These are phyloP conservation scores for Trichoderma sp. DNA, from an alignment of 2,329 filamentous ascomycete genomes.

Conservation along the genomic window DNA sequence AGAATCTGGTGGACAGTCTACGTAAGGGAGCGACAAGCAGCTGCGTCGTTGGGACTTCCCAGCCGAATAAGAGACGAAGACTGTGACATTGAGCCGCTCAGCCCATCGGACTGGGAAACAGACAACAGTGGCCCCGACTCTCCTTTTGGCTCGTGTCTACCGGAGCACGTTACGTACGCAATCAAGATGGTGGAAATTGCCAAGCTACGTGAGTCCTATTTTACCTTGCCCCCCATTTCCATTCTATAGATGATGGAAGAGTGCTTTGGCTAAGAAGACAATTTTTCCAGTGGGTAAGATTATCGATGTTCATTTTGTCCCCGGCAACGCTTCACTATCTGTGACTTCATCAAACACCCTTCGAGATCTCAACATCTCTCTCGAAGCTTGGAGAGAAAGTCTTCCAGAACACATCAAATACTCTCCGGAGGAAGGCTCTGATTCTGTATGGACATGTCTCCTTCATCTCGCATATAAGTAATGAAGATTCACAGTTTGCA, in stretches of 20 bases:
- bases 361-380: constrained; percentile 33
- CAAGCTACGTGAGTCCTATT: constrained; percentile 34
- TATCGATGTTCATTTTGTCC: constrained; percentile 42
- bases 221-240: not conserved
- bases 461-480: constrained; percentile 44
- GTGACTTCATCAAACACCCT: not conserved
- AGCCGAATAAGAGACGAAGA: constrained; percentile 44
- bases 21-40: constrained; percentile 44
- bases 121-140: constrained; percentile 29
- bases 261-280: not conserved
- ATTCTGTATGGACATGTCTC: constrained; percentile 41
- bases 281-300: constrained; percentile 36
- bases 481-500: not conserved
- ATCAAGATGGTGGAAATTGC: constrained; percentile 45
- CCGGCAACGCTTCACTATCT: constrained; percentile 35
- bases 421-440: constrained; percentile 37
- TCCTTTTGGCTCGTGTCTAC: constrained; percentile 35
- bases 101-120: constrained; percentile 36
- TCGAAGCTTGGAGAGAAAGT: constrained; percentile 41
- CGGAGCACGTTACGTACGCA: constrained; percentile 40
- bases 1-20: constrained; percentile 59
- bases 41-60: constrained; percentile 40
- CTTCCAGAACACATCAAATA: constrained; percentile 37
- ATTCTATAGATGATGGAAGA: not conserved
- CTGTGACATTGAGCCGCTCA: constrained; percentile 42